Base-by-base conservation (phyloP, 371 early-diverging fungal genomes). In the Mortierella sp. region DNA sequence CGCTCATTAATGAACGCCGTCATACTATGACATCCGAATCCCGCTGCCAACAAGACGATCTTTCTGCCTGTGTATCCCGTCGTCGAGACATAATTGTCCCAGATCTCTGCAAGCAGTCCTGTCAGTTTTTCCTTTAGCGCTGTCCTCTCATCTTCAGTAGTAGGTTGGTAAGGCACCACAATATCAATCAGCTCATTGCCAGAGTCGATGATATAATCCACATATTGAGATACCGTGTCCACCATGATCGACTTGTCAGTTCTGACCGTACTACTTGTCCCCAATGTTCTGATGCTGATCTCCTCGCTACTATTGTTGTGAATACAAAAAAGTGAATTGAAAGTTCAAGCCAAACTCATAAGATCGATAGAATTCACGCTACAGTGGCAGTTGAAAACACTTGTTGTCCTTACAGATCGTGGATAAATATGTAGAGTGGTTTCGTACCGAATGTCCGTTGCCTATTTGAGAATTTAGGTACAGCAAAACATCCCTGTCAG, bases 11-110 rank as follows among this genome's bases (percentile, higher is more conserved):
- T 61, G 34, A 76, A 69, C 10, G 69, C 46, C 12, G 64, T 65
- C 54, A 76, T n/a, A 3, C 65, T 65, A 50, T 68, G 65, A 27
- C 76, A 76, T 5, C 76, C 76, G 39, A 76, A 69, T 45, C 76
- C 76, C 0, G 76, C 53, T 14, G 65, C 76, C 44, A 76, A 25
- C 50, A 76, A 31, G 4, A 76, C 39, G 29, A 76, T 68, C 25
- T 65, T 46, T 10, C 76, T 55, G n/a, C 61, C 61, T 22, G 57
- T 46, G 34, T 61, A 60, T 19, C 65, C 76, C 13, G 76, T 64
- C 9, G 68, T 65, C 17, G 63, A 64, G 13, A 76, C 58, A 41
- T 64, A 61, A 40, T 57, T 69, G 41, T 69, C 69, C 76, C 76
- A 76, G 41, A 76, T 61, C 22, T 76, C 69, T 2, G 65, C 50